Base-by-base conservation (phyloP, 2,329 filamentous ascomycete species). In the Samsoniella hepiali region DNA sequence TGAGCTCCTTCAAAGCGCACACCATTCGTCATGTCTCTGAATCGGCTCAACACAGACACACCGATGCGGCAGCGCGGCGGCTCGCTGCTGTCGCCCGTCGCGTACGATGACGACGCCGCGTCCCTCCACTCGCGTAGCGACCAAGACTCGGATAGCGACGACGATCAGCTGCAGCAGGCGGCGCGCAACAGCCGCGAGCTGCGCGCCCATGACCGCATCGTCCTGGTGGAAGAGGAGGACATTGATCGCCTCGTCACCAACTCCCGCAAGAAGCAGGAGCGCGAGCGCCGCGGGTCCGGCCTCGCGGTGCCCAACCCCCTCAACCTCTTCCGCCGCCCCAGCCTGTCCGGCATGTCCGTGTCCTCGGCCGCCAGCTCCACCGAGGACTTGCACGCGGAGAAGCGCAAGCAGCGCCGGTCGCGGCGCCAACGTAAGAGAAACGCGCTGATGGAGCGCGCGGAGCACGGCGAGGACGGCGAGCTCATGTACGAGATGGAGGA, bases 401-500 rank as follows among this genome's bases (percentile, higher is more conserved):
- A 83, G 67, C 79, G 82, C 66, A 57, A 29, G 27, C 42, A 44
- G 4, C 78, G 84, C 54, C 80, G 81, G 63, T 75, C 78, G 49
- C 78, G 84, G 71, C 78, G 84, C 61, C 76, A 77, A 67, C 78
- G 80, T 69, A 86, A 84, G 75, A 81, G 77, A 76, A 81, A 82
- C 66, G 79, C 76, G 67, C 73, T 84, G 71, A 75, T 81, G 68
- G 78, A 80, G 62, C 78, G 83, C 59, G 85, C 85, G 4, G 79
- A 79, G 32, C 75, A 86, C 65, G 87, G 87, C 62, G 90, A 91
- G 72, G 86, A 91, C 68, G 88, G 89, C 44, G 85, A 88, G 74
- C 79, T 96, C 70, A 91, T 96, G 88, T 93, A 91, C 74, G 91
- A 95, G 77, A 91, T 94, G 89, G 93, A 97, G 75, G 89, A 93